phyloP scores from a whole-genome alignment of 2,329 filamentous ascomycete genomes.

The Botryotinia narcissicola region DNA sequence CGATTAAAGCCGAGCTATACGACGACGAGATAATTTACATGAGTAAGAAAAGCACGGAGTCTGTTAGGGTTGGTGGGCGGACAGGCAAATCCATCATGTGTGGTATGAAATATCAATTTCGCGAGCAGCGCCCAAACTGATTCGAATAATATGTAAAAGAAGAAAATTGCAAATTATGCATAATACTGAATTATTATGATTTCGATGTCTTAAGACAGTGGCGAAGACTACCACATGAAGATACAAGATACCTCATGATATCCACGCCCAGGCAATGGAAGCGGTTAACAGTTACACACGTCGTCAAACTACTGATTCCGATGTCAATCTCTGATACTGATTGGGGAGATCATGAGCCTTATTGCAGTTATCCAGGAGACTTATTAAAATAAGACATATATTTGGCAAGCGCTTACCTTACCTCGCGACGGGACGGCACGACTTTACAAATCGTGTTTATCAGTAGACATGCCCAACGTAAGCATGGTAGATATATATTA shows the following conservation, averaged over 20 bases:
- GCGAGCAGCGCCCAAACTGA: neutral
- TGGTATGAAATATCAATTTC: neutral
- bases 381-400: neutral
- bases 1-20: neutral
- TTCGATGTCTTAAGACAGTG: neutral
- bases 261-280: neutral
- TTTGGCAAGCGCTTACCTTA: neutral
- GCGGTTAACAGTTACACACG: neutral
- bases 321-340: neutral
- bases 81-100: neutral
- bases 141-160: neutral
- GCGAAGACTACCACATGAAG: no score
- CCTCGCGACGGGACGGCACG: neutral
- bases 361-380: neutral
- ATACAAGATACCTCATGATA: neutral
- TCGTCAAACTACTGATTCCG: neutral
- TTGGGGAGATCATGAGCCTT: neutral
- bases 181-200: neutral
- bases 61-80: neutral
- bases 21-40: neutral
- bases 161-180: neutral
- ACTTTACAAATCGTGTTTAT: neutral
- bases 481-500: neutral
- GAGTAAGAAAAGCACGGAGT: neutral
- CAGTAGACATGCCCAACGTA: neutral